Conservation (phyloP, 176 grass and related monocot species). For the Oryza coarctata region DNA sequence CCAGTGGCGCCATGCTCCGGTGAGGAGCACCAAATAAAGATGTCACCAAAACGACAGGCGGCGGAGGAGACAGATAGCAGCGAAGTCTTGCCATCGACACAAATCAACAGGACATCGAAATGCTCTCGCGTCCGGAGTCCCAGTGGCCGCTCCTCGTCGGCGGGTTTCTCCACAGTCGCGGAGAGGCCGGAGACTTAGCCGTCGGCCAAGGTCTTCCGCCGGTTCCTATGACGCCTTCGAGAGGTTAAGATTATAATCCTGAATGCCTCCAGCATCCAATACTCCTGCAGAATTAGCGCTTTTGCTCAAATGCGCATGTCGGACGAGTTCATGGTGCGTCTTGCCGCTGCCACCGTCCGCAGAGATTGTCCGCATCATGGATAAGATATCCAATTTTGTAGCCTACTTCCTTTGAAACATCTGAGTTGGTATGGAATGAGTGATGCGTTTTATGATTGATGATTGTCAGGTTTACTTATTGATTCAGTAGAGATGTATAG, state of each 20-base stretch:
- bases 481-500: constrained; percentile 86
- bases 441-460: neutral
- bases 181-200: constrained; percentile 34
- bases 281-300: too few relatives aligned
- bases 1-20: too few relatives aligned
- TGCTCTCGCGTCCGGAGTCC: constrained; percentile 33
- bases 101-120: neutral
- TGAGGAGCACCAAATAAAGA: too few relatives aligned
- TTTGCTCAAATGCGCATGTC: constrained; percentile 50
- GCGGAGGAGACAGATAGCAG: too few relatives aligned
- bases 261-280: neutral
- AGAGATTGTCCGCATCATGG: constrained; percentile 78
- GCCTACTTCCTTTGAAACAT: neutral
- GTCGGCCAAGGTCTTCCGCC: constrained; percentile 70
- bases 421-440: neutral
- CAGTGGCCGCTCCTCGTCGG: constrained; percentile 16
- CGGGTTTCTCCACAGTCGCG: constrained; percentile 33
- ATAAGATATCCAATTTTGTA: constrained; percentile 89
- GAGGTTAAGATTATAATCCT: constrained; percentile 32
- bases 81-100: too few relatives aligned
- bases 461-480: constrained; percentile 69
- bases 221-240: constrained; percentile 76
- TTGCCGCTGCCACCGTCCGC: constrained; percentile 51
- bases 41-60: too few relatives aligned
- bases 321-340: constrained; percentile 58